phyloP scores from a whole-genome alignment of 768 basidiomycete genomes.

The Galerina sulciceps region DNA sequence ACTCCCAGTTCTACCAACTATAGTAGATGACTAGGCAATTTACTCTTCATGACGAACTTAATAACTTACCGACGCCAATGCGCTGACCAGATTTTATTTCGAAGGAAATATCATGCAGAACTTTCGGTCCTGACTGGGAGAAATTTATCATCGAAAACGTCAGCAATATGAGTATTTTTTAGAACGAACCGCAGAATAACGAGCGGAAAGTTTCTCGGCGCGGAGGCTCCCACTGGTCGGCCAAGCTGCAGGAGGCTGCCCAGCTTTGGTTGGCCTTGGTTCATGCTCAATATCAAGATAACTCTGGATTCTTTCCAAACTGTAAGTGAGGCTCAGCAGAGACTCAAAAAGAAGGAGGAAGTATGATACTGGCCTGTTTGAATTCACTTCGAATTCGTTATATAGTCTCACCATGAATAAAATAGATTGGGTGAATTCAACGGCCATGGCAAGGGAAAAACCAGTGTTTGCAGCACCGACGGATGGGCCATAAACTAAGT shows the following conservation, averaged over 20 bases:
- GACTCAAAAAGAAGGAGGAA: background rate
- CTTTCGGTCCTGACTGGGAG: constrained; percentile 39
- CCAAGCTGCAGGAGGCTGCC: constrained; percentile 62
- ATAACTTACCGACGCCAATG: constrained; percentile 44
- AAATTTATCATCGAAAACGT: background rate
- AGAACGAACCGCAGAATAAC: constrained; percentile 40
- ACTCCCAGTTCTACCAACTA: constrained; percentile 24
- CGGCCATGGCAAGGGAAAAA: constrained; percentile 61
- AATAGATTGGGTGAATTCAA: constrained; percentile 59
- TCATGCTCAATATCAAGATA: constrained; percentile 67
- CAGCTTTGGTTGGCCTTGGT: constrained; percentile 36
- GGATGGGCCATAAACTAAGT: constrained; percentile 49
- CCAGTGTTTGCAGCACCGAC: constrained; percentile 47
- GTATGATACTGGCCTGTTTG: constrained; percentile 23
- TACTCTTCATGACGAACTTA: background rate
- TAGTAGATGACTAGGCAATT: too few relatives aligned
- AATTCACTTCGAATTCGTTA: constrained; percentile 47
- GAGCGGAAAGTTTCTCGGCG: constrained; percentile 55
- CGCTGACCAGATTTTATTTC: constrained; percentile 59
- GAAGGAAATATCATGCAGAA: constrained; percentile 54
- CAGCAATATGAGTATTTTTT: background rate
- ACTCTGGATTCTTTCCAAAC: constrained; percentile 57
- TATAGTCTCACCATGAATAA: constrained; percentile 48
- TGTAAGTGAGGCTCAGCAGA: background rate
- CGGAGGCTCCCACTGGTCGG: constrained; percentile 55